Evolutionary conservation across 75 land plant genomes (phyloP).

Genomic region (Selaginella moellendorffii): DNA sequence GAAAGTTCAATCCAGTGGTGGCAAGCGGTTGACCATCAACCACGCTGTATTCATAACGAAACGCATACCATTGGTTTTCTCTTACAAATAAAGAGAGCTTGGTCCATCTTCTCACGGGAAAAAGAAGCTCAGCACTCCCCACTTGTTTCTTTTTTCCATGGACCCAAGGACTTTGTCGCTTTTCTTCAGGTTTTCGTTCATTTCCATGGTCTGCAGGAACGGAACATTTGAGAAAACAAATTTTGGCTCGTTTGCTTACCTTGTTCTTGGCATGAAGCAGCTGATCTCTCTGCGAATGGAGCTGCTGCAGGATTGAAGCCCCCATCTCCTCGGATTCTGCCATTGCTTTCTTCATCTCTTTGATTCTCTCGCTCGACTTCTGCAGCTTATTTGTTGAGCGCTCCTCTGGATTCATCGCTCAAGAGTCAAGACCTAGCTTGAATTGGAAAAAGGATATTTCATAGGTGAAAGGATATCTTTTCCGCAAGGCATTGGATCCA

Average conservation of each 20-base stretch:
- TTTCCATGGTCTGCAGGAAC: not conserved
- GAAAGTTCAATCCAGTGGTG: too few species aligned
- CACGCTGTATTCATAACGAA: too few species aligned
- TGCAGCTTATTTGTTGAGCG: too few species aligned
- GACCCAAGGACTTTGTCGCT: not conserved
- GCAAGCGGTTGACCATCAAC: too few species aligned
- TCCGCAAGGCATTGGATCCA: constrained; percentile 16
- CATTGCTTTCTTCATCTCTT: not conserved
- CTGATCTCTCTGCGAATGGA: not conserved
- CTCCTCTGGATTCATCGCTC: too few species aligned
- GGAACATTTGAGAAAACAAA: not conserved
- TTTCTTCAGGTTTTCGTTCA: not conserved
- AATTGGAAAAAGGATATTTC: too few species aligned
- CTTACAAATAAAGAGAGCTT: too few species aligned
- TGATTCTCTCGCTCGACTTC: not conserved
- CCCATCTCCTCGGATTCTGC: not conserved
- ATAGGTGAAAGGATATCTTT: too few species aligned
- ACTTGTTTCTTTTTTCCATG: not conserved
- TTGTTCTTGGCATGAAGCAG: not conserved
- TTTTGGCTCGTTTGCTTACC: not conserved
- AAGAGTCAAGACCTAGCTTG: too few species aligned
- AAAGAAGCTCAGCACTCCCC: not conserved
- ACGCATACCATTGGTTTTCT: too few species aligned
- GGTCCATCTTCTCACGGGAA: not conserved
- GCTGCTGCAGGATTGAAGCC: not conserved